Base-by-base conservation (phyloP, 1,284 basidiomycete genomes). In the Cerrena zonata region DNA sequence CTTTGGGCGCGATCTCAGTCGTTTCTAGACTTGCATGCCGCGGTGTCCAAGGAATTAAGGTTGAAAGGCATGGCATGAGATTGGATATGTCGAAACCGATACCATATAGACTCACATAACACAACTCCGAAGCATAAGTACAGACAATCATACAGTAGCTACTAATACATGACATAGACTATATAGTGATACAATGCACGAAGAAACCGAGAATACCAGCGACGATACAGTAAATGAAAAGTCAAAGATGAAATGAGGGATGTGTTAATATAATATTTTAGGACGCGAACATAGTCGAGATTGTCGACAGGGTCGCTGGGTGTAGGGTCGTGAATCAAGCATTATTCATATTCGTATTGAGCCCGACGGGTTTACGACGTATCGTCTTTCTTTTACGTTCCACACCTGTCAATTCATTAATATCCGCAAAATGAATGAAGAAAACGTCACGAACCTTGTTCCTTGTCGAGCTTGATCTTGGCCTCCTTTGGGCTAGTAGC, bases 1-100 rank as follows among this genome's bases (percentile, higher is more conserved):
- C 52, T 89, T 91, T 61, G 90, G 91, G 4, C 77, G 90, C 15
- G 87, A 92, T 64, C 68, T 92, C 45, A 87, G 83, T 10, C 77
- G 86, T 18, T 90, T 91, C 66, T 91, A 45, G 27, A 27, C 41
- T 5, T 19, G 26, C 24, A 27, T 37, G 38, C n/a, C 27, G 7
- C 30, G 30, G 30, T 7, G 30, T 34, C 15, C n/a, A n/a, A n/a
- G n/a, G n/a, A n/a, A n/a, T n/a, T n/a, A n/a, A n/a, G n/a, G n/a
- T n/a, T n/a, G n/a, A n/a, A n/a, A n/a, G n/a, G n/a, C n/a, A n/a
- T n/a, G n/a, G n/a, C n/a, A n/a, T n/a, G n/a, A n/a, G n/a, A n/a
- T n/a, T n/a, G n/a, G n/a, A n/a, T n/a, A n/a, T n/a, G n/a, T n/a
- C n/a, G n/a, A 7, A 34, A 34, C 30, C 7, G 7, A 34, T 3